phyloP scores from a whole-genome alignment of 2,329 filamentous ascomycete genomes.

The Fusarium brevicatenulatum region DNA sequence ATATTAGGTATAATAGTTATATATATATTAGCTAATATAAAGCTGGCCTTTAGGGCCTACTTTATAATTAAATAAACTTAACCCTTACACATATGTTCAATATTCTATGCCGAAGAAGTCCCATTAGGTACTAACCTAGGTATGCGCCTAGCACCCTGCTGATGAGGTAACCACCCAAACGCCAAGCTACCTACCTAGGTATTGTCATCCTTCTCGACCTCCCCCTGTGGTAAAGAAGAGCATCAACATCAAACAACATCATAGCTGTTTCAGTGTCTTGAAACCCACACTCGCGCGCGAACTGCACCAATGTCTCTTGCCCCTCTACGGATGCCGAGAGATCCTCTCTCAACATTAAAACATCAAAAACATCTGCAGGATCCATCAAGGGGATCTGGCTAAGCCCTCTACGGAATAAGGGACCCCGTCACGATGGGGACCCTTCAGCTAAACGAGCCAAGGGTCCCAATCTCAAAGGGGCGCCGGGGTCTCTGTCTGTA shows the following conservation, averaged over 20 bases:
- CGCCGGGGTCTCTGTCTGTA: conserved; percentile 11
- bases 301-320: conserved; percentile 1
- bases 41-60: too few species aligned
- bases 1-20: too few species aligned
- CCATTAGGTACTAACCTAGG: too few species aligned
- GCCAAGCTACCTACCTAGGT: background rate
- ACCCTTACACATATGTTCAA: too few species aligned
- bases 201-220: background rate
- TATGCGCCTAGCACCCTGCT: background rate
- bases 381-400: conserved; percentile 25
- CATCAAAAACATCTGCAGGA: background rate
- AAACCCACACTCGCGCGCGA: background rate
- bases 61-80: too few species aligned
- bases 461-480: background rate
- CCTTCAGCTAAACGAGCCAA: conserved; percentile 12
- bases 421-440: background rate
- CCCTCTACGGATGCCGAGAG: conserved; percentile 7
- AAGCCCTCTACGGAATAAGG: conserved; percentile 1
- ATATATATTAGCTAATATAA: too few species aligned
- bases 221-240: background rate
- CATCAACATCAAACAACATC: conserved; percentile 2
- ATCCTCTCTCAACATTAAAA: background rate
- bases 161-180: background rate
- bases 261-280: background rate
- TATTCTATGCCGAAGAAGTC: background rate